Percentiles rank a stretch among this genome's conserved stretches.
Evolutionary conservation across 768 basidiomycete species (phyloP).

Genomic region (Hericium coralloides): DNA sequence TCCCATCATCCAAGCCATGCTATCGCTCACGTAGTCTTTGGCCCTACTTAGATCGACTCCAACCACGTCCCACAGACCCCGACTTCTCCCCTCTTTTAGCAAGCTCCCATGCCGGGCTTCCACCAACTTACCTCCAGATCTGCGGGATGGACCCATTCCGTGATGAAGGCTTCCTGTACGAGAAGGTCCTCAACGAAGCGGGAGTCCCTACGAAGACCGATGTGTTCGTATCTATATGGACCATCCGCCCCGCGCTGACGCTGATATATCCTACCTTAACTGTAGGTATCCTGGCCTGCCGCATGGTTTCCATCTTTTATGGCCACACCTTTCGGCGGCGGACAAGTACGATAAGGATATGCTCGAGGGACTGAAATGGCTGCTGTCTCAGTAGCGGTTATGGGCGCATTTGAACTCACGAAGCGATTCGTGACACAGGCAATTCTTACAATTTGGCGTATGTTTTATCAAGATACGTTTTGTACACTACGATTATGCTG

Average conservation of each 20-base stretch:
- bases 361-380: background rate
- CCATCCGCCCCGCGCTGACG: background rate
- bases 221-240: background rate
- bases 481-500: too few species aligned
- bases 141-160: conserved; percentile 2
- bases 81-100: conserved; percentile 1
- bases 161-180: conserved; percentile 3
- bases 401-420: too few species aligned
- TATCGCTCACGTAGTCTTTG: too few species aligned
- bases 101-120: background rate
- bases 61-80: background rate
- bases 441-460: too few species aligned
- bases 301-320: background rate
- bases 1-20: background rate
- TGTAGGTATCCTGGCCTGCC: conserved; percentile 6
- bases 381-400: background rate
- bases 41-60: too few species aligned
- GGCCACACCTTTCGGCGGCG: background rate
- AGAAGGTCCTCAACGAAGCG: background rate
- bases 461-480: too few species aligned
- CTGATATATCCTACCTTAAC: background rate
- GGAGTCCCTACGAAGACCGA: background rate
- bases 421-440: too few species aligned
- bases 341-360: background rate
- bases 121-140: background rate